These are phyloP conservation scores for Cryptococcus hybrid DNA, from an alignment of 1,284 basidiomycete genomes.

Conservation along the genomic window DNA sequence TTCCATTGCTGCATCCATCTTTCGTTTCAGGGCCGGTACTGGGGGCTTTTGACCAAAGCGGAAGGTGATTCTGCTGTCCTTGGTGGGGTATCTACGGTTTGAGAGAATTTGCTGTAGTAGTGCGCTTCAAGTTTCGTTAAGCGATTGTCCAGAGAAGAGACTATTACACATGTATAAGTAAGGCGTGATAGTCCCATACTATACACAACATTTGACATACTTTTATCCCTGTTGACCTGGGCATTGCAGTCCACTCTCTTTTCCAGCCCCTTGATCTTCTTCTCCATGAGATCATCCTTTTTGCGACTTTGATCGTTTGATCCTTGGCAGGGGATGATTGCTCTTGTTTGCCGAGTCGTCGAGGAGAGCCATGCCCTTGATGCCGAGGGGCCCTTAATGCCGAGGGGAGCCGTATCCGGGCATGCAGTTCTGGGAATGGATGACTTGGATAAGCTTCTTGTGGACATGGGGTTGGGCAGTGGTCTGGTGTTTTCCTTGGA, in stretches of 20 bases:
- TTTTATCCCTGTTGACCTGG: neutral
- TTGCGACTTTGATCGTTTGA: no score
- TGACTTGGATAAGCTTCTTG: no score
- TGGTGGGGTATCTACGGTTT: neutral
- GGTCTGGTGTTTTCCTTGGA: no score
- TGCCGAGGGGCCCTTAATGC: no score
- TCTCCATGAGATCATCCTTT: neutral
- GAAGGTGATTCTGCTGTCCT: neutral
- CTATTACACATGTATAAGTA: neutral
- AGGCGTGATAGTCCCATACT: neutral
- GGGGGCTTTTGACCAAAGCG: neutral
- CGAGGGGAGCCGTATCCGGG: no score
- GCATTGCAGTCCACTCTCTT: conserved; percentile 1
- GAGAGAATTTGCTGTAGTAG: neutral
- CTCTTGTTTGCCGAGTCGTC: no score
- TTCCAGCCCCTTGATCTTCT: conserved; percentile 1
- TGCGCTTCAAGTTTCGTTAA: neutral
- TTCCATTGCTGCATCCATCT: neutral
- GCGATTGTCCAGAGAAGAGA: conserved; percentile 1
- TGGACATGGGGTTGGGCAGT: no score
- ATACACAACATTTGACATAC: neutral
- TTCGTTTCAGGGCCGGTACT: neutral
- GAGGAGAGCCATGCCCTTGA: no score
- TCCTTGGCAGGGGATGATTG: no score
- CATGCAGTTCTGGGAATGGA: no score